phyloP scores from a whole-genome alignment of 2,329 filamentous ascomycete genomes.

The Trichoderma sp. region DNA sequence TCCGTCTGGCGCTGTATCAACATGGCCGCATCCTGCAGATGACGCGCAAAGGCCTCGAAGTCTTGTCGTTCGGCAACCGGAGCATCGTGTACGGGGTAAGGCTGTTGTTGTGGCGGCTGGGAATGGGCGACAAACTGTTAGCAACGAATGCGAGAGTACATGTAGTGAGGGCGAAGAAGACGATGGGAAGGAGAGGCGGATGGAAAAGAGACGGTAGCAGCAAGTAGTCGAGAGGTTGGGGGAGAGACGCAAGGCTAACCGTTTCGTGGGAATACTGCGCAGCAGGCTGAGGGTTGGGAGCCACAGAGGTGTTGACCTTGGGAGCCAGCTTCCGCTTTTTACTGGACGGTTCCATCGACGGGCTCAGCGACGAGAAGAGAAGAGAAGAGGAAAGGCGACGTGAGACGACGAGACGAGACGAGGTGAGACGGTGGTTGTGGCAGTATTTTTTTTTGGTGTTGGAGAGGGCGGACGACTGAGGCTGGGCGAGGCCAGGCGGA shows the following conservation, averaged over 20 bases:
- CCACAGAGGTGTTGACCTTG: slow-evolving; percentile 36
- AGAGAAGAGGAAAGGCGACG: not conserved
- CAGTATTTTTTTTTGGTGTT: not conserved
- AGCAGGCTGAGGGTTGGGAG: slow-evolving; percentile 32
- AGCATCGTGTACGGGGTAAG: slow-evolving; percentile 40
- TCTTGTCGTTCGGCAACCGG: slow-evolving; percentile 52
- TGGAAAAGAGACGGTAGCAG: not conserved
- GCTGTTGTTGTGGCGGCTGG: slow-evolving; percentile 30
- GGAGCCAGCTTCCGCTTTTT: slow-evolving; percentile 46
- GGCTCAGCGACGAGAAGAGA: not conserved
- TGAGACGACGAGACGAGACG: not conserved
- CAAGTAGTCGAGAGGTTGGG: not conserved
- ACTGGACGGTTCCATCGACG: slow-evolving; percentile 42
- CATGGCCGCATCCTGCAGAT: slow-evolving; percentile 67
- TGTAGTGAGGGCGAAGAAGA: not conserved
- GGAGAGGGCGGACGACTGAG: not conserved
- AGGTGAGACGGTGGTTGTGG: not conserved
- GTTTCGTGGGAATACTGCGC: slow-evolving; percentile 34
- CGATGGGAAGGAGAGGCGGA: not conserved
- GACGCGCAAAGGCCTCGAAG: slow-evolving; percentile 64
- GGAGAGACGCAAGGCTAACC: slow-evolving; percentile 30
- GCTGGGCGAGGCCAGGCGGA: not conserved
- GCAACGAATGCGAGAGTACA: not conserved
- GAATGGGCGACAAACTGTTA: not conserved
- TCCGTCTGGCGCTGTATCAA: slow-evolving; percentile 63